Base-by-base conservation (phyloP, 352 stramenopile species). In the Phytophthora ohioensis region DNA sequence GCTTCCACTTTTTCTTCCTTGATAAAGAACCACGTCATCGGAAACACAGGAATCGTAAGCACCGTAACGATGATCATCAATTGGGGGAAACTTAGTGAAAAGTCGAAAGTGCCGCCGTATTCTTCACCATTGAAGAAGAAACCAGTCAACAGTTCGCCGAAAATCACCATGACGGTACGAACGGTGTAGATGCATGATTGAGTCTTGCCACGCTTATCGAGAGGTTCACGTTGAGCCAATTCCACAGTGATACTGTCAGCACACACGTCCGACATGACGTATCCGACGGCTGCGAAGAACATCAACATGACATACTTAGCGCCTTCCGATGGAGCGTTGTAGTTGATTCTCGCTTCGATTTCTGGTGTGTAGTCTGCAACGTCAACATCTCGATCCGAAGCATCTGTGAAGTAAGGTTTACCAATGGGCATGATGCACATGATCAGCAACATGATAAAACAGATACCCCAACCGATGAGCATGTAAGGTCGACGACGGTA, bases 401-500 rank as follows among this genome's bases (percentile, higher is more conserved):
- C 10, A 3, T 75, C 34, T 0, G 64, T 63, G 67, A 78, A 92
- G 79, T 92, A 92, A 13, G 81, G 82, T 15, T 73, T 57, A 11
- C 77, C 75, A 8, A 84, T 67, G 0, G 64, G 64, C 36, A 73
- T 69, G 15, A 68, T 64, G 10, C 65, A 67, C 73, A 91, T 86
- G 51, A 88, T 35, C 13, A 87, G 11, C 7, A 87, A 60, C 71
- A 82, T 83, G 8, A 79, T 38, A 45, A 82, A 57, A 48, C 70
- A 88, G 13, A 85, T 64, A 5, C 34, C 38, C 81, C 81, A 90
- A 6, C 81, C 81, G 38, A 90, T 65, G 3, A 90, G 58, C 75
- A 90, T 87, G 59, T 80, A 90, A 4, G 81, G 78, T 52, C 81
- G 81, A 61, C 79, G 79, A 43, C 81, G 81, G 67, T 83, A 87